phyloP scores from a whole-genome alignment of 2,329 filamentous ascomycete species.

The Cytospora leucostoma region DNA sequence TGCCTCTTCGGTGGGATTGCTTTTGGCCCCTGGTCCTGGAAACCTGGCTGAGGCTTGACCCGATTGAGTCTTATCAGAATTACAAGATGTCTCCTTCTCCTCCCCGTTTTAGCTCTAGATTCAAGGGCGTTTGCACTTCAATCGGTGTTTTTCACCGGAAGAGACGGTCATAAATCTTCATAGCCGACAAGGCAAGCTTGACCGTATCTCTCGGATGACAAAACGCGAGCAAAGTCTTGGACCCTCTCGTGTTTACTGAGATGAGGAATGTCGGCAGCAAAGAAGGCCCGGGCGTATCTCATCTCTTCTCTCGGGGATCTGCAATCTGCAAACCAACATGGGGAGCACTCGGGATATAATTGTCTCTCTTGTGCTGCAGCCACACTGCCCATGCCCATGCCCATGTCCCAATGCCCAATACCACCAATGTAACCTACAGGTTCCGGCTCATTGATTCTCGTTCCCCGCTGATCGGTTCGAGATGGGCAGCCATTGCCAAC shows the following conservation, averaged over 20 bases:
- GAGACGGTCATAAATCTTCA: background rate
- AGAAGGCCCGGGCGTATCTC: background rate
- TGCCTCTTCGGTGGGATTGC: background rate
- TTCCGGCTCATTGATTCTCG: background rate
- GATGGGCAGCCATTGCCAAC: background rate
- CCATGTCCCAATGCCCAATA: no score
- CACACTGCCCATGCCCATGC: background rate
- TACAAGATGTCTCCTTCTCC: conserved; percentile 6
- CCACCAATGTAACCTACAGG: no score
- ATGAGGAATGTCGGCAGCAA: background rate
- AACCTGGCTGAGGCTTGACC: conserved; percentile 13
- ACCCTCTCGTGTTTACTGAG: background rate
- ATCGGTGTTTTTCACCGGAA: background rate
- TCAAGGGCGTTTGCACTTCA: background rate
- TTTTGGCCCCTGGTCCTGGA: conserved; percentile 1
- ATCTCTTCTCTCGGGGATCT: conserved; percentile 14
- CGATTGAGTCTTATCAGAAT: conserved; percentile 10
- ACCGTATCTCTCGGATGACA: background rate
- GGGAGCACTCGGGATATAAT: background rate
- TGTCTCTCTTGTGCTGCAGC: background rate
- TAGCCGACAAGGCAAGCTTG: background rate
- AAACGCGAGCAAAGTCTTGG: background rate
- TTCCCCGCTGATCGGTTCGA: background rate
- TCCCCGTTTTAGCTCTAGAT: background rate
- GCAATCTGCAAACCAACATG: conserved; percentile 4